Percentiles rank a stretch among this genome's conserved stretches.
These are phyloP conservation scores for Solanum peruvianum DNA, from an alignment of 257 asterid species.

Conservation along the genomic window DNA sequence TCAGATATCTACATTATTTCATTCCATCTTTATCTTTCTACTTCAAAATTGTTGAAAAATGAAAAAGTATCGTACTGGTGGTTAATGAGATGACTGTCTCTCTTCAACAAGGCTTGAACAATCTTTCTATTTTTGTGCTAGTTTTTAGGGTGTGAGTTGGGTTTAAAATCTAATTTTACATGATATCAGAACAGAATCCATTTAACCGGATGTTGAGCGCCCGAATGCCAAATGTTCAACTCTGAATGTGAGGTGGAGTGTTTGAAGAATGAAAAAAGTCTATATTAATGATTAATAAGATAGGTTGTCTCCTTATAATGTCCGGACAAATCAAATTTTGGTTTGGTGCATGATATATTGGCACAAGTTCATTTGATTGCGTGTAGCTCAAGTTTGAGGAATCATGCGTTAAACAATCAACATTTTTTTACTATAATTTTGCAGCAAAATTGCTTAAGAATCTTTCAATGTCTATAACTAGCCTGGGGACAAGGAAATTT, in stretches of 20 bases:
- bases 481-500: not conserved
- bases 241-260: not conserved
- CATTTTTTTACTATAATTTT: not conserved
- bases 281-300: too few species aligned
- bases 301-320: not conserved
- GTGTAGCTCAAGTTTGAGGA: not conserved
- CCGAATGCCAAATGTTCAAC: not conserved
- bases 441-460: not conserved
- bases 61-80: rapidly evolving
- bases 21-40: not conserved
- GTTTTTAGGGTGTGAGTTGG: not conserved
- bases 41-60: not conserved
- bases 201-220: not conserved
- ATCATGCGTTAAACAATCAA: not conserved
- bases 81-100: not conserved
- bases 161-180: not conserved
- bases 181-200: not conserved
- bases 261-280: not conserved
- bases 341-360: not conserved
- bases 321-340: not conserved
- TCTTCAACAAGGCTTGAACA: not conserved
- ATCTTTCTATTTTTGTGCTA: not conserved
- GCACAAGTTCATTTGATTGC: not conserved
- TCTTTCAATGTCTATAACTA: not conserved
- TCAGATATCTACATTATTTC: not conserved